phyloP scores from a whole-genome alignment of 129 eudicot species.

The Flaveria brownii region DNA sequence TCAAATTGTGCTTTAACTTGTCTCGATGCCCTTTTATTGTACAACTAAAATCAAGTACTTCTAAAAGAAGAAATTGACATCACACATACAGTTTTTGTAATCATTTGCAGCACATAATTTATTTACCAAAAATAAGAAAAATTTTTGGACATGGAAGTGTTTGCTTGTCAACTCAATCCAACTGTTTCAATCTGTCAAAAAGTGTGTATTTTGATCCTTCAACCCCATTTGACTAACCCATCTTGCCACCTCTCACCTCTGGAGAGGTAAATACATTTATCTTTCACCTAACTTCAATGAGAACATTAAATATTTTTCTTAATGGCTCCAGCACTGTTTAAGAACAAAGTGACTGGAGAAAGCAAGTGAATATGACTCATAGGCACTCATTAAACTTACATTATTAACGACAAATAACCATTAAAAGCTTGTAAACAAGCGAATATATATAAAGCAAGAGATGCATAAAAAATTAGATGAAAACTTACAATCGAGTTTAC shows the following conservation, averaged over 20 bases:
- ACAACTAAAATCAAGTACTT: not conserved
- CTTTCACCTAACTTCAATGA: not conserved
- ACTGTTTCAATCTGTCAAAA: not conserved
- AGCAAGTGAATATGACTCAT: not conserved
- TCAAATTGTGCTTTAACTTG: conserved; percentile 18
- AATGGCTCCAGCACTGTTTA: not conserved
- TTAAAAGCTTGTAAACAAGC: not conserved
- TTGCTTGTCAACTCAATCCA: not conserved
- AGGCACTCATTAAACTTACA: conserved; percentile 14
- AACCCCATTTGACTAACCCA: not conserved
- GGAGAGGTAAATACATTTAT: not conserved
- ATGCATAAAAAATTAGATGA: conserved; percentile 6
- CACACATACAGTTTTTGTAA: not conserved
- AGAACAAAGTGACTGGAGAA: not conserved
- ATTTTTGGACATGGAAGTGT: not conserved
- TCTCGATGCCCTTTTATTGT: not conserved
- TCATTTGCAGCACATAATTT: not conserved
- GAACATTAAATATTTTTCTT: not conserved
- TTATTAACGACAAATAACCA: not conserved
- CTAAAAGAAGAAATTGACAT: not conserved
- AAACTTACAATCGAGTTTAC: conserved; percentile 88
- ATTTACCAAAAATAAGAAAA: not conserved
- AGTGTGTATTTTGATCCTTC: not conserved
- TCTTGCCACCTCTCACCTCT: not conserved
- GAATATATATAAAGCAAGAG: not conserved